Base-by-base conservation (phyloP, 1,139 yeast species). In the Kodamaea anthophila region DNA sequence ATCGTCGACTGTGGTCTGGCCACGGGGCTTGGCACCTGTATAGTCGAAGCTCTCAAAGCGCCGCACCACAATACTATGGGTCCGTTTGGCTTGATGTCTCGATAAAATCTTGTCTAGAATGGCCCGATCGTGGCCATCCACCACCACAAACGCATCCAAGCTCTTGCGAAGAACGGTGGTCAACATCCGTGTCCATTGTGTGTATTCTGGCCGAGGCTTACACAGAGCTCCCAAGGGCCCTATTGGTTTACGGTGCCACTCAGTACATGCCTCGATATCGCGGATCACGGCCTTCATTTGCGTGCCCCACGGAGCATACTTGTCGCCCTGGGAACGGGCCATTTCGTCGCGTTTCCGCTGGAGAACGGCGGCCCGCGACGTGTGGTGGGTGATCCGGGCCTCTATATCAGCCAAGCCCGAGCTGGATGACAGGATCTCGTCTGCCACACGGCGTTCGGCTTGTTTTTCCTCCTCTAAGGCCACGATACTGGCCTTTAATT, bases 141-240 rank as follows among this genome's bases (percentile, higher is more conserved):
- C 63, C 2, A 85, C 96, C 21, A 84, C 62, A 51, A 85, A 87
- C 0, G 87, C 64, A 26, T 69, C 74, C 11, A 85, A 52, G 0
- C 74, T 54, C 10, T 61, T 56, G 3, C 65, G 62, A 10, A 63
- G 49, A 1, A 62, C 48, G 0, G 72, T 52, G 43, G 85, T 93
- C 9, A 91, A 51, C 4, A 83, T 51, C 12, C 68, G 68, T 5
- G 70, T 58, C 88, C 88, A 88, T 23, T 65, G 53, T n/a, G 64
- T 57, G 40, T 57, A 72, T 12, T 68, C 74, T 2, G 56, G 50
- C 41, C 75, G 82, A 10, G 91, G 60, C 7, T 71, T 63, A 3
- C 87, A 63, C 36, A 60, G 60, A 6, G 65, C 44, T 0, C 96
- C 97, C 1, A 88, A 37, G 0, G 99, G 99, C 0, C 98, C 98